These are phyloP conservation scores for Adansonia digitata DNA, from an alignment of 345 rosid species.

Conservation along the genomic window DNA sequence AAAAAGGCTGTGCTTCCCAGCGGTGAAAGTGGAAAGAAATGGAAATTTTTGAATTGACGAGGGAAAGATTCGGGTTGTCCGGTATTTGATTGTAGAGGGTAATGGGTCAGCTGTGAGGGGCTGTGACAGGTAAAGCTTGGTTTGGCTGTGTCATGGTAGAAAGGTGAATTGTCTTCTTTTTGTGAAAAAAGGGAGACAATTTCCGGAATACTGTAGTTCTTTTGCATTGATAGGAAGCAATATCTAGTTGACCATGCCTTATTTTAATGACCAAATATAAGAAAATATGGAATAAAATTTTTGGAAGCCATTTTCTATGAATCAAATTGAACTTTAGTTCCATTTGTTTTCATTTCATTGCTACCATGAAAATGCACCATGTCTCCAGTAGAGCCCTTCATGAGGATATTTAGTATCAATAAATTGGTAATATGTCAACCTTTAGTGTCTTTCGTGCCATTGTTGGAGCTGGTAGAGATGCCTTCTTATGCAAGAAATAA, in stretches of 20 bases:
- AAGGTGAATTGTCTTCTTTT: neutral
- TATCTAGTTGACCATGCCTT: neutral
- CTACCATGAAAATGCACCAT: neutral
- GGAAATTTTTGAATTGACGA: neutral
- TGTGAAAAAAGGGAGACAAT: neutral
- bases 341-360: neutral
- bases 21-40: neutral
- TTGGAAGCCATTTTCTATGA: neutral
- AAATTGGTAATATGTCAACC: neutral
- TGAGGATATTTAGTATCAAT: neutral
- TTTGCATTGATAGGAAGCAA: neutral
- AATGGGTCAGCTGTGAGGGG: neutral
- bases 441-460: neutral
- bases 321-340: neutral
- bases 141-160: neutral
- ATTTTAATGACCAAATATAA: neutral
- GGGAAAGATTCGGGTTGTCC: neutral
- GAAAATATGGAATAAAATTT: neutral
- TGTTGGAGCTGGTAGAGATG: neutral
- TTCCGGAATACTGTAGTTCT: neutral
- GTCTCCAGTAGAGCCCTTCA: neutral
- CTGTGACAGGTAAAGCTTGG: neutral
- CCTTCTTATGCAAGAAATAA: neutral
- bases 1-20: neutral
- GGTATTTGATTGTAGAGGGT: neutral